Conservation (phyloP, 805 yeast species). For the Wickerhamiella sorbophila region DNA sequence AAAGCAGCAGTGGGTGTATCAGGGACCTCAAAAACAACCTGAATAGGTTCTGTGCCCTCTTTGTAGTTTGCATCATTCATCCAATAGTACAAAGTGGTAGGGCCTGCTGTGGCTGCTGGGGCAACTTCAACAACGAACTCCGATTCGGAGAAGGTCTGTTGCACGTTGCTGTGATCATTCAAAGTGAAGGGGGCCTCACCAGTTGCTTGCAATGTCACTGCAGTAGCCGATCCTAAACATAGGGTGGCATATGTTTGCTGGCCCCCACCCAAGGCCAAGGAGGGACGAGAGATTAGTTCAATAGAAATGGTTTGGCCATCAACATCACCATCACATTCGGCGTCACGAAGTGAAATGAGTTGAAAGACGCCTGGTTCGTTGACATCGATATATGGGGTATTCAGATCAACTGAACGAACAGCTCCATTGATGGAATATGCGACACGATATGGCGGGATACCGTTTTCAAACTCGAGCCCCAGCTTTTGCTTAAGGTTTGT, state of each 20-base stretch:
- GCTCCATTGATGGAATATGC: slow-evolving; percentile 14
- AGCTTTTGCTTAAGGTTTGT: slow-evolving; percentile 36
- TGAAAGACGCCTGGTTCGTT: slow-evolving; percentile 35
- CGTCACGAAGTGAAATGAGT: slow-evolving; percentile 34
- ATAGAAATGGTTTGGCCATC: slow-evolving; percentile 28
- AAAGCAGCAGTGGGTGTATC: slow-evolving; percentile 36
- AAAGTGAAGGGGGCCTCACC: slow-evolving; percentile 20
- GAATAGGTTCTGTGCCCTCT: not conserved
- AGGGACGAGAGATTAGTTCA: slow-evolving; percentile 34
- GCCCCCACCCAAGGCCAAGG: slow-evolving; percentile 27
- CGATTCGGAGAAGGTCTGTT: slow-evolving; percentile 3
- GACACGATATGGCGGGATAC: slow-evolving; percentile 39
- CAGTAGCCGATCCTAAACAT: not conserved
- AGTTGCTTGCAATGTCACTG: slow-evolving; percentile 2
- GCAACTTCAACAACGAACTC: not conserved
- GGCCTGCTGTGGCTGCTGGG: slow-evolving; percentile 6
- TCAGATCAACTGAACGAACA: not conserved
- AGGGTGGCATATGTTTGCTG: slow-evolving; percentile 7
- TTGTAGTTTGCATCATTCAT: slow-evolving; percentile 14
- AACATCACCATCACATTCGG: slow-evolving; percentile 37
- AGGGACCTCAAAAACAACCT: not conserved
- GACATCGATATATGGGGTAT: slow-evolving; percentile 22
- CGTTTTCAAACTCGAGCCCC: slow-evolving; percentile 35
- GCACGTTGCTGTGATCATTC: slow-evolving; percentile 13
- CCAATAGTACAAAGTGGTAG: slow-evolving; percentile 14